Conservation (phyloP, 805 yeast genomes). For the Priceomyces haplophilus region DNA sequence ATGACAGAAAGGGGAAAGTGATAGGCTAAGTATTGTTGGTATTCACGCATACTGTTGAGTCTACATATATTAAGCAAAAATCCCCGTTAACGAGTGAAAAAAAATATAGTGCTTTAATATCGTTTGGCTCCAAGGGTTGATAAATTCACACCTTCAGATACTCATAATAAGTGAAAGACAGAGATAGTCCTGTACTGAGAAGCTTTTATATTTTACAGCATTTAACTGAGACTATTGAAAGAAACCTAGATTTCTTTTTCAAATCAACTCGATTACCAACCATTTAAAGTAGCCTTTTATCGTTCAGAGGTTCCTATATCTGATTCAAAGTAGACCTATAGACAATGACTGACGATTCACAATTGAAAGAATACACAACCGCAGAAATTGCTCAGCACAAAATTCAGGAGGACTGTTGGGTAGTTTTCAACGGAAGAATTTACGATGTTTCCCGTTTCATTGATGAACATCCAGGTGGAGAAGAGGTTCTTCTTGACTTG, state of each 20-base stretch:
- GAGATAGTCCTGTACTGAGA: background rate
- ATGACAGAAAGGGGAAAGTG: conserved; percentile 2
- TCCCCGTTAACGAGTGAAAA: background rate
- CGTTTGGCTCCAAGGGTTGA: too few species aligned
- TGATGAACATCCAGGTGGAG: conserved; percentile 50
- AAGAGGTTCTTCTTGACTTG: conserved; percentile 42
- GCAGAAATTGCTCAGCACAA: conserved; percentile 47
- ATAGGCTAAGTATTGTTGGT: background rate
- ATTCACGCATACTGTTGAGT: background rate
- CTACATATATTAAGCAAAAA: background rate
- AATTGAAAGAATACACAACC: conserved; percentile 39
- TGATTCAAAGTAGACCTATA: background rate
- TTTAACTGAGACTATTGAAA: background rate
- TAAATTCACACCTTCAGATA: background rate
- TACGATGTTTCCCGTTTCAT: conserved; percentile 41
- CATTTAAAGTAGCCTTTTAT: background rate
- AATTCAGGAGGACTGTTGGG: conserved; percentile 41
- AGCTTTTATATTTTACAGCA: background rate
- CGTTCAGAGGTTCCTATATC: background rate
- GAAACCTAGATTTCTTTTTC: background rate
- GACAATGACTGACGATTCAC: conserved; percentile 6
- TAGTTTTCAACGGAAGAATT: conserved; percentile 43
- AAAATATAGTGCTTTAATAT: too few species aligned
- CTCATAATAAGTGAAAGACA: background rate
- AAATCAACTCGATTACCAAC: background rate